Evolutionary conservation across 805 yeast genomes (phyloP).

Genomic region (Lachancea waltii): DNA sequence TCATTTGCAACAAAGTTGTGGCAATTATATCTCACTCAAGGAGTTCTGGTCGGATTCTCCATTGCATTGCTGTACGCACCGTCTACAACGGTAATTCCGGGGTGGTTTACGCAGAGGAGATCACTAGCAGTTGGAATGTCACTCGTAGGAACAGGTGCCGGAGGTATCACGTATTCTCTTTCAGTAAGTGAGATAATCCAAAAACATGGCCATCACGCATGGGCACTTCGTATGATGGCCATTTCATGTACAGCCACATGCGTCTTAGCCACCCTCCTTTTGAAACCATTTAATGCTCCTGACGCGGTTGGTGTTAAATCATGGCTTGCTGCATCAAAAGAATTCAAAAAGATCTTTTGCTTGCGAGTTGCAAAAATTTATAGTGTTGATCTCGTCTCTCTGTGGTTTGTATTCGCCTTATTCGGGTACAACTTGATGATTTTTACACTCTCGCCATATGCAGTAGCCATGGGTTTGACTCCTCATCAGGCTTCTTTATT

Average conservation of each 20-base stretch:
- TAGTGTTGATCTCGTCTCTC: constrained; percentile 31
- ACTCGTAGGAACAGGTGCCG: constrained; percentile 46
- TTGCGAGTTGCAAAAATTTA: constrained; percentile 27
- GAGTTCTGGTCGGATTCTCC: constrained; percentile 50
- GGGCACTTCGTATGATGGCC: constrained; percentile 44
- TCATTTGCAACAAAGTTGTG: constrained; percentile 52
- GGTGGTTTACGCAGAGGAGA: constrained; percentile 61
- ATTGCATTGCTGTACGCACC: constrained; percentile 53
- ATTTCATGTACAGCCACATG: constrained; percentile 37
- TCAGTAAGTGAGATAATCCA: constrained; percentile 38
- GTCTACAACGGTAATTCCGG: constrained; percentile 54
- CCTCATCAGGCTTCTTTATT: constrained; percentile 39
- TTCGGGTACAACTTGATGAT: constrained; percentile 40
- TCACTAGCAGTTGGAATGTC: constrained; percentile 48
- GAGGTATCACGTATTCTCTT: constrained; percentile 42
- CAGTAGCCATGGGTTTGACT: constrained; percentile 42
- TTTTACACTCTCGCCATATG: constrained; percentile 43
- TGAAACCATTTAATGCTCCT: constrained; percentile 40
- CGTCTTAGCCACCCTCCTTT: constrained; percentile 35
- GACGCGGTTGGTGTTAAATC: constrained; percentile 27
- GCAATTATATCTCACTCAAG: constrained; percentile 66
- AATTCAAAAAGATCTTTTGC: constrained; percentile 33
- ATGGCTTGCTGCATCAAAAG: constrained; percentile 24
- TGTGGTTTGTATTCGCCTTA: constrained; percentile 35
- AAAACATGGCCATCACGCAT: constrained; percentile 37